Conservation (phyloP, 345 rosid species). For the Murraya paniculata region DNA sequence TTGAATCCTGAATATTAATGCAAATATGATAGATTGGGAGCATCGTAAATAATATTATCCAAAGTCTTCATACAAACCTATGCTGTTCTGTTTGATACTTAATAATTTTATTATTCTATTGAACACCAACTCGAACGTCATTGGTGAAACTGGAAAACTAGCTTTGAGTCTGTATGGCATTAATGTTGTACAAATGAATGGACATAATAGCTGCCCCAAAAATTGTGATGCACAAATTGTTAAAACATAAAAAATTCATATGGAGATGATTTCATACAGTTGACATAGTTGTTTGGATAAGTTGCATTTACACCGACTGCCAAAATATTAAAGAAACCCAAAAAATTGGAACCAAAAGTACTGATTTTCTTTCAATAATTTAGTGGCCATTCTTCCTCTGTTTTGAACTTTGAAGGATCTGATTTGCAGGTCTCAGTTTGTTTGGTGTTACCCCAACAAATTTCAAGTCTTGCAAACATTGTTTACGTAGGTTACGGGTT, state of each 20-base stretch:
- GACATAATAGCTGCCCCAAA: neutral
- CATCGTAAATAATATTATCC: neutral
- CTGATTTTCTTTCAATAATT: no score
- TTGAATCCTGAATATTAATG: neutral
- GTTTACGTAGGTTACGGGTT: no score
- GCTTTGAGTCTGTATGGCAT: neutral
- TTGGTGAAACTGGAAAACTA: no score
- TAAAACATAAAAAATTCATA: neutral
- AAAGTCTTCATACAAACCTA: no score
- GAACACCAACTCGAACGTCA: neutral
- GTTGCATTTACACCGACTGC: neutral
- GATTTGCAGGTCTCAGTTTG: neutral
- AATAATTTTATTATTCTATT: no score
- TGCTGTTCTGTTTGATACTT: neutral
- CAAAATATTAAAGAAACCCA: neutral
- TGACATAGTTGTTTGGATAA: neutral
- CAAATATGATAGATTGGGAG: neutral
- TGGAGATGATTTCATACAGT: neutral
- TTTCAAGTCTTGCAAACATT: no score
- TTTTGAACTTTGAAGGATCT: neutral
- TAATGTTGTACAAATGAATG: neutral
- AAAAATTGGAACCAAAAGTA: neutral
- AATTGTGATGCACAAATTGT: neutral
- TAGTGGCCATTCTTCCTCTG: neutral
- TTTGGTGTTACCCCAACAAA: neutral